These are phyloP conservation scores for Boletus sensibilis DNA, from an alignment of 768 basidiomycete species.

Conservation along the genomic window DNA sequence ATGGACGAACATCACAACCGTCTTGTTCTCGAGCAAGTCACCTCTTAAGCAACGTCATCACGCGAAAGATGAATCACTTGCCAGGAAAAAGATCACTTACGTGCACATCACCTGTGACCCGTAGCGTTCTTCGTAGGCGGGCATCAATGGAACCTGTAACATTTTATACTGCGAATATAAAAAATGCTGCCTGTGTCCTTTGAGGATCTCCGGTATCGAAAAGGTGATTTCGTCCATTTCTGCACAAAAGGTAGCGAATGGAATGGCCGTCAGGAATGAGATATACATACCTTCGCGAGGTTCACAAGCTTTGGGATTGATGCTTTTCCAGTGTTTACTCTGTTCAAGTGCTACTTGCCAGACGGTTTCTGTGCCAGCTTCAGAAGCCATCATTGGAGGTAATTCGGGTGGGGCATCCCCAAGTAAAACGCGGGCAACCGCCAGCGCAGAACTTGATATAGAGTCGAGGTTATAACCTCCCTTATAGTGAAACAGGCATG, in stretches of 20 bases:
- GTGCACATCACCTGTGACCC: slow-evolving; percentile 86
- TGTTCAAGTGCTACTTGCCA: slow-evolving; percentile 87
- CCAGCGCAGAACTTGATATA: slow-evolving; percentile 82
- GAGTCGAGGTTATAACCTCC: slow-evolving; percentile 95
- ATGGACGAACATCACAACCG: slow-evolving; percentile 85
- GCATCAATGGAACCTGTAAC: slow-evolving; percentile 78
- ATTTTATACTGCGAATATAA: slow-evolving; percentile 74
- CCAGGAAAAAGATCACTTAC: slow-evolving; percentile 53
- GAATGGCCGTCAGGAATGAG: neutral
- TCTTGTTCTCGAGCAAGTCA: slow-evolving; percentile 75
- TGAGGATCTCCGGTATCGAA: slow-evolving; percentile 81
- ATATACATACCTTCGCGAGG: slow-evolving; percentile 66
- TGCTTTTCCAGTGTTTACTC: slow-evolving; percentile 86
- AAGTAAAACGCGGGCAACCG: slow-evolving; percentile 83
- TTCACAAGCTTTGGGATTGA: slow-evolving; percentile 80
- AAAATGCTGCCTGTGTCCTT: slow-evolving; percentile 83
- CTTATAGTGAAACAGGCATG: slow-evolving; percentile 38
- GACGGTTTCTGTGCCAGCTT: slow-evolving; percentile 84
- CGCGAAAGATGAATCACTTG: neutral
- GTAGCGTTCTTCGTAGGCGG: slow-evolving; percentile 69
- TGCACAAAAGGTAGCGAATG: slow-evolving; percentile 26
- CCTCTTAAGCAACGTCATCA: slow-evolving; percentile 42
- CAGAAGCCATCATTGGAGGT: slow-evolving; percentile 68
- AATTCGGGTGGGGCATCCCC: slow-evolving; percentile 84
- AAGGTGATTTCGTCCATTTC: slow-evolving; percentile 61